Conservation (phyloP, 371 early-diverging fungal genomes). For the Conidiobolus incongruus region DNA sequence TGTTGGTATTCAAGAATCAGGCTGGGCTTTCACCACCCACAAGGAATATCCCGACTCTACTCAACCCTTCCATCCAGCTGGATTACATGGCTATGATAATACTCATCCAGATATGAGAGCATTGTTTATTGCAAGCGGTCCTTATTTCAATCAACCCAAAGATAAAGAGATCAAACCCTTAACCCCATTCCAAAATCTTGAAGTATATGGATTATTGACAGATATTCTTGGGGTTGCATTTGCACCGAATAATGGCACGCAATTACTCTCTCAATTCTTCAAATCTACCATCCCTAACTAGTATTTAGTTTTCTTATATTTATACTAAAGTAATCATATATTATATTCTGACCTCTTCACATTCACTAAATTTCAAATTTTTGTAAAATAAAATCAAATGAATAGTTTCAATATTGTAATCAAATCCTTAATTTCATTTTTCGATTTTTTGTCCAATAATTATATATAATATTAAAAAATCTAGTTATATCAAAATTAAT, state of each 20-base stretch:
- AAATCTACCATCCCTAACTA: too few relatives aligned
- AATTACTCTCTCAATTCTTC: too few relatives aligned
- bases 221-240: not conserved
- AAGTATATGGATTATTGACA: constrained; percentile 3
- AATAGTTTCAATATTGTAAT: too few relatives aligned
- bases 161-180: not conserved
- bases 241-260: not conserved
- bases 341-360: too few relatives aligned
- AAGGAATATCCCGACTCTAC: constrained; percentile 9
- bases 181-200: constrained; percentile 4
- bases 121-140: constrained; percentile 66
- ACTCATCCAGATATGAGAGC: constrained; percentile 57
- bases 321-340: too few relatives aligned
- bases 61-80: constrained; percentile 15
- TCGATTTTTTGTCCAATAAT: too few relatives aligned
- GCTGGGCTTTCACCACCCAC: constrained; percentile 19
- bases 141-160: constrained; percentile 8
- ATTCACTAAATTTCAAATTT: too few relatives aligned
- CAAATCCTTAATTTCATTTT: too few relatives aligned
- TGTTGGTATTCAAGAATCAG: constrained; percentile 34
- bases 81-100: constrained; percentile 78
- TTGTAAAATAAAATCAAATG: too few relatives aligned
- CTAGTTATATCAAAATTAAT: too few relatives aligned
- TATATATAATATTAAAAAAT: too few relatives aligned
- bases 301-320: too few relatives aligned